These are phyloP conservation scores for Talaromyces trachyspermus DNA, from an alignment of 495 filamentous ascomycete species.

Conservation along the genomic window DNA sequence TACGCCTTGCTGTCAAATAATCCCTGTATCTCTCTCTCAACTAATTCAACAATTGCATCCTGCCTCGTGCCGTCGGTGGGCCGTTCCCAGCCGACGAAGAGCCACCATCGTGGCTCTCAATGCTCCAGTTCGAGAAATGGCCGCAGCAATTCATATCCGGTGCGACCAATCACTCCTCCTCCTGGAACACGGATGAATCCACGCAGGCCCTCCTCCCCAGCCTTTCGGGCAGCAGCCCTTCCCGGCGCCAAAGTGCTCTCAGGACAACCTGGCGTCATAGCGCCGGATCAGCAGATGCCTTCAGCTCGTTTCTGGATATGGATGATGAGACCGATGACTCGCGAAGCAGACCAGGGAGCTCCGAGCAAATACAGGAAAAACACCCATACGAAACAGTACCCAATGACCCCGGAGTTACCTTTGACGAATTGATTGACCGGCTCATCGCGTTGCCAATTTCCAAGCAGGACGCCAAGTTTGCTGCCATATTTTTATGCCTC, in stretches of 20 bases:
- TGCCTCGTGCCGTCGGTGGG: no score
- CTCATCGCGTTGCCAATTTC: constrained; percentile 74
- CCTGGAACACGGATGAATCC: constrained; percentile 28
- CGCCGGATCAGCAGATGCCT: constrained; percentile 31
- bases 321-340: constrained; percentile 35
- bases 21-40: no score
- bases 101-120: constrained; percentile 30
- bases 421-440: constrained; percentile 85
- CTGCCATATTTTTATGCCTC: constrained; percentile 80
- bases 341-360: constrained; percentile 24
- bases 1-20: no score
- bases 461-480: constrained; percentile 78
- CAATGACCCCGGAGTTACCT: constrained; percentile 55
- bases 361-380: constrained; percentile 20
- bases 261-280: constrained; percentile 36
- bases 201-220: constrained; percentile 24
- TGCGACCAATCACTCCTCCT: constrained; percentile 39
- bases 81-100: constrained; percentile 25
- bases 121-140: constrained; percentile 31
- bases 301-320: constrained; percentile 40
- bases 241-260: constrained; percentile 21
- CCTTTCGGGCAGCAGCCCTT: constrained; percentile 7
- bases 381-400: constrained; percentile 28
- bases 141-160: constrained; percentile 37
- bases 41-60: no score